Evolutionary conservation across 345 rosid genomes (phyloP).

Genomic region (Citrus inodora): DNA sequence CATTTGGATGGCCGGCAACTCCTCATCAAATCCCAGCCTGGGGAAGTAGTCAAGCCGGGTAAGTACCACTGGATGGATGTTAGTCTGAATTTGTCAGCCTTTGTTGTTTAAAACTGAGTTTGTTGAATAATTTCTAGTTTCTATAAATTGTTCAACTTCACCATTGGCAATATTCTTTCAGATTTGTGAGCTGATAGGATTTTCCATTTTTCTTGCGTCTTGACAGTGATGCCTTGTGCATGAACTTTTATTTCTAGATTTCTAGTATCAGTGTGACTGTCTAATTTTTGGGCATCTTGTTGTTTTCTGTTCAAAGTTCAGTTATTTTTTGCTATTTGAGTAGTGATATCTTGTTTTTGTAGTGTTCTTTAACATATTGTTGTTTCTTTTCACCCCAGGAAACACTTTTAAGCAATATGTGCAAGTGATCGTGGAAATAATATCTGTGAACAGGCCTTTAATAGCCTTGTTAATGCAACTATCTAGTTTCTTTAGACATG

Average conservation of each 20-base stretch:
- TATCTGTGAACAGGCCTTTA: background rate
- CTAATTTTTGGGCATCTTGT: background rate
- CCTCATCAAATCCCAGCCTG: slow-evolving; percentile 68
- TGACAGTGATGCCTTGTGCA: background rate
- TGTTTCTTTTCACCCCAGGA: background rate
- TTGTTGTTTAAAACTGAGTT: background rate
- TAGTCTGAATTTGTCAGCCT: background rate
- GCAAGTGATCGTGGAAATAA: background rate
- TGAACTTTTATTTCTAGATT: background rate
- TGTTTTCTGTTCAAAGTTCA: background rate
- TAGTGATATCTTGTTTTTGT: background rate
- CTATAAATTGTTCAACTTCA: background rate
- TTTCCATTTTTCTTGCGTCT: background rate
- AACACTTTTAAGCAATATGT: background rate
- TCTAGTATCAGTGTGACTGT: background rate
- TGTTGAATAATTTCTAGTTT: background rate
- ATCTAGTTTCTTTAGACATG: background rate
- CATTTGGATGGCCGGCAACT: slow-evolving; percentile 77
- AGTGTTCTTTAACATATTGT: background rate
- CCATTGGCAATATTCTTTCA: too few relatives aligned
- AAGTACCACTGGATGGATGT: background rate
- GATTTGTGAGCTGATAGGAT: background rate
- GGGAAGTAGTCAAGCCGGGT: slow-evolving; percentile 78
- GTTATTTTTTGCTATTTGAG: background rate
- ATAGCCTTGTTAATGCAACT: background rate